Evolutionary conservation across 2,329 filamentous ascomycete species (phyloP).

Genomic region (Xylaria sp.): DNA sequence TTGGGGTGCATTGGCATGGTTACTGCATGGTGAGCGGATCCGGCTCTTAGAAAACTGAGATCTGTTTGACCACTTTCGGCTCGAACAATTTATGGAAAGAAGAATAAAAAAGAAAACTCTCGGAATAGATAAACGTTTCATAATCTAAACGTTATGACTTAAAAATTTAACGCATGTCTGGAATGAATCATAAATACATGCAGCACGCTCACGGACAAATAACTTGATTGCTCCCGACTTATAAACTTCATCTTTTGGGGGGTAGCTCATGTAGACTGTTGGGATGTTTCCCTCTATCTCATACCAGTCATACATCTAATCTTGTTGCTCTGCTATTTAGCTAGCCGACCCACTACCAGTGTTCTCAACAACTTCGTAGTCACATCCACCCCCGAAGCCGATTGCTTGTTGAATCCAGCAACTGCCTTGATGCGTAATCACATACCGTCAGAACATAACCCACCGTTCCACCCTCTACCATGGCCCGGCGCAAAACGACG

Average conservation of each 20-base stretch:
- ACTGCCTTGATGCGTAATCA: background rate
- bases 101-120: background rate
- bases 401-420: background rate
- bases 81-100: background rate
- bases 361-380: background rate
- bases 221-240: background rate
- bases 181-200: background rate
- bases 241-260: background rate
- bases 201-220: background rate
- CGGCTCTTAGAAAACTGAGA: background rate
- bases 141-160: background rate
- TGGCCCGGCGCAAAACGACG: background rate
- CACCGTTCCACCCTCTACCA: background rate
- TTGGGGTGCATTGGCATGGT: constrained; percentile 3
- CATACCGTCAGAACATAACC: background rate
- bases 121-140: background rate
- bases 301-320: background rate
- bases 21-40: constrained; percentile 8
- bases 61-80: background rate
- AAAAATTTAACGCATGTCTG: background rate
- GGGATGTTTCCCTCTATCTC: background rate
- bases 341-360: background rate
- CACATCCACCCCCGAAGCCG: background rate
- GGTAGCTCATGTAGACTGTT: background rate
- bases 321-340: background rate